Evolutionary conservation across 2,329 filamentous ascomycete genomes (phyloP), one percentile per base, ranked within the genome.

Genomic region (Apiospora hydei): DNA sequence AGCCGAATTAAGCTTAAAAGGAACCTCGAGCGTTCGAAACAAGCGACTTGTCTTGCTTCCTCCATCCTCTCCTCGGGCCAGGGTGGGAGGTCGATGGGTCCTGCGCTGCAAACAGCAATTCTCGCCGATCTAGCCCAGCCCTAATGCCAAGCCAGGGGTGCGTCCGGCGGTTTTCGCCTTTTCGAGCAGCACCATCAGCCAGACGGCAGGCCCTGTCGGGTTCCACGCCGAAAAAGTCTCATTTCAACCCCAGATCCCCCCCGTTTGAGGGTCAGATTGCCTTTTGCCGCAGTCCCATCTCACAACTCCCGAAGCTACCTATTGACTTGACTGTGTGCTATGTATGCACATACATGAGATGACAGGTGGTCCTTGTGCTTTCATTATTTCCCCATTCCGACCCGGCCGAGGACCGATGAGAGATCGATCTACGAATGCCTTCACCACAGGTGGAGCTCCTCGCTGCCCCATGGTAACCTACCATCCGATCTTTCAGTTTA

Each of bases 391-490:
- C 26, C 69, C 38, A 49, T 46, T 70, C 26, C 46, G 24, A 49
- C 7, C 46, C 47, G 43, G 18, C 47, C 64, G 47, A 49, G 30
- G 49, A 69, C 70, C 46, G 47, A 72, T 68, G 64, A 64, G 74
- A 71, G 72, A 30, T 18, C 44, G 41, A 26, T 47, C 66, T 72
- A 61, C 77, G 79, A 80, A 81, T 81, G 79, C 76, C 79, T 77
- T 80, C 79, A 77, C 72, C 76, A 73, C 76, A 76, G 71, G 69
- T 76, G 71, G 78, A 78, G 69, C 74, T 80, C 72, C 77, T 81
- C 44, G 80, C 79, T 72, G 80, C 79, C 73, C 80, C 80, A 71
- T 81, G 80, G 80, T 81, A 78, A 41, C 57, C 10, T n/a, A 18
- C 30, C 16, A 21, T 16, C 57, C 34, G 24, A 16, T 21, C 53